A percentile compares a stretch with the other conserved stretches of the same genome.
phyloP scores from a whole-genome alignment of 306 rosid genomes.

The Gastrolobium villosum region DNA sequence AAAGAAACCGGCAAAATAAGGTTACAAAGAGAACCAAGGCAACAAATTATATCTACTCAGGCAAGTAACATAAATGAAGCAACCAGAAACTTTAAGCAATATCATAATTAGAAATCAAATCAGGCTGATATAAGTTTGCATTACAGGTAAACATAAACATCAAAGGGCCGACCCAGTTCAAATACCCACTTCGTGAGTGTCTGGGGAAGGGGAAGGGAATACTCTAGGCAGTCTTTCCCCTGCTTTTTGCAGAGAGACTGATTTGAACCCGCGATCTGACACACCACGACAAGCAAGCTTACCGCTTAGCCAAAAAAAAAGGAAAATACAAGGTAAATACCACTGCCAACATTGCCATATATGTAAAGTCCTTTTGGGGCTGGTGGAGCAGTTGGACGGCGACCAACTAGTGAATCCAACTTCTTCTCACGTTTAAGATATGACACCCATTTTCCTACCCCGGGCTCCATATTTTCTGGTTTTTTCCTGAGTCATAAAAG shows the following conservation, averaged over 20 bases:
- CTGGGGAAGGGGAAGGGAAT: no score
- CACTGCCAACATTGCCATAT: constrained; percentile 97
- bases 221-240: no score
- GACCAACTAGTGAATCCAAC: constrained; percentile 82
- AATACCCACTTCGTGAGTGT: no score
- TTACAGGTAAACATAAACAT: constrained; percentile 34
- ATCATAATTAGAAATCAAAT: constrained; percentile 33
- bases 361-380: constrained; percentile 94
- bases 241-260: no score
- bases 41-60: constrained; percentile 1
- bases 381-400: constrained; percentile 82
- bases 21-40: constrained; percentile 14
- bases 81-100: constrained; percentile 38
- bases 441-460: constrained; percentile 98
- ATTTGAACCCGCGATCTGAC: no score
- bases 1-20: constrained; percentile 35
- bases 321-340: constrained; percentile 53
- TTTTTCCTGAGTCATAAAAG: constrained; percentile 64
- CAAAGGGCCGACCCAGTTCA: no score
- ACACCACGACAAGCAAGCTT: no score
- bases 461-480: constrained; percentile 72
- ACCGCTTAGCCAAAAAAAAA: not conserved
- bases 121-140: constrained; percentile 36
- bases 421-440: constrained; percentile 93
- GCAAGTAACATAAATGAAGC: constrained; percentile 31